Percentiles rank a stretch among this genome's conserved stretches.
phyloP scores from a whole-genome alignment of 257 asterid species.

The Solanum tarapatanum region DNA sequence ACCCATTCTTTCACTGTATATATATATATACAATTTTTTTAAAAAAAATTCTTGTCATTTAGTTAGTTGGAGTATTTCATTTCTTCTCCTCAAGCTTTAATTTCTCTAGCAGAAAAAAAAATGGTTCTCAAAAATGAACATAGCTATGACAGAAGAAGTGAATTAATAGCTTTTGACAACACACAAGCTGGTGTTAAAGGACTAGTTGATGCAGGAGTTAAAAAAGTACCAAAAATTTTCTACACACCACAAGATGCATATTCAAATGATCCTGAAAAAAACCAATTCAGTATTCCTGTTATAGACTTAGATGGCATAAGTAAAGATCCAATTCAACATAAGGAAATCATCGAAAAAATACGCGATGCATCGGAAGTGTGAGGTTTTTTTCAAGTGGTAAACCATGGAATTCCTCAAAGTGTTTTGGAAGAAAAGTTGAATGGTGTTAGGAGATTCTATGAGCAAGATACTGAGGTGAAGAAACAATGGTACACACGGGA shows the following conservation, averaged over 20 bases:
- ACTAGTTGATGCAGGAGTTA: conserved; percentile 24
- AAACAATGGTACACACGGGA: not conserved
- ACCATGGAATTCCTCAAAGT: conserved; percentile 21
- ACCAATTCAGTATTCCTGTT: conserved; percentile 22
- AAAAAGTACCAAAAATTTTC: conserved; percentile 30
- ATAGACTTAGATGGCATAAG: conserved; percentile 23
- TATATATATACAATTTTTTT: not conserved
- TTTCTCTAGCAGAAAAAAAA: not conserved
- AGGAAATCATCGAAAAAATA: conserved; percentile 17
- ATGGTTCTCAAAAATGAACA: not conserved
- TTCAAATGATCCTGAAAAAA: not conserved
- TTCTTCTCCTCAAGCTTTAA: not conserved
- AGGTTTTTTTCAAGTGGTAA: conserved; percentile 47
- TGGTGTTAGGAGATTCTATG: conserved; percentile 14
- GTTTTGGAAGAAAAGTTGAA: conserved; percentile 18
- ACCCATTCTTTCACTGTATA: not conserved
- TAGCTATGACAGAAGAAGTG: conserved; percentile 3
- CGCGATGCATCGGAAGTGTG: conserved; percentile 25
- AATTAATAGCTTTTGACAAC: conserved; percentile 32
- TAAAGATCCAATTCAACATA: conserved; percentile 6
- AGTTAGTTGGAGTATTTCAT: not conserved
- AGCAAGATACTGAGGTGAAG: conserved; percentile 1
- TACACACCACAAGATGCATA: conserved; percentile 17
- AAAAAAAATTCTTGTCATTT: not conserved
- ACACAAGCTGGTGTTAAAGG: conserved; percentile 47